phyloP scores from a whole-genome alignment of 352 stramenopile species.

The Phytophthora chlamydospora region DNA sequence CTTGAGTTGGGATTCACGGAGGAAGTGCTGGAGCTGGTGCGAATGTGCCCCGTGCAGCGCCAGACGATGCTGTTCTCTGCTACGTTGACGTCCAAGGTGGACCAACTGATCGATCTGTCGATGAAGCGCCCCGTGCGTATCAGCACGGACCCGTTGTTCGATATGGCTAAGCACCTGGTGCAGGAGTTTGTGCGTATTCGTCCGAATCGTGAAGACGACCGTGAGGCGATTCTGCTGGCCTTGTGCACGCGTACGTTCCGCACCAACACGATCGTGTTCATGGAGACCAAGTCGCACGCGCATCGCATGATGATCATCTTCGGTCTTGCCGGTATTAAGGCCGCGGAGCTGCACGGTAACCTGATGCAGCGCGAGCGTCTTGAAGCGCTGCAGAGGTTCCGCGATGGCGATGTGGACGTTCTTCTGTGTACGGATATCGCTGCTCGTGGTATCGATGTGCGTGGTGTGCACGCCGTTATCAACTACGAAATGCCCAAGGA shows the following conservation, averaged over 20 bases:
- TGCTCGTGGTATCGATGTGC: slow-evolving; percentile 98
- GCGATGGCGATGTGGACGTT: slow-evolving; percentile 94
- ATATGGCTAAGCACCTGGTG: slow-evolving; percentile 96
- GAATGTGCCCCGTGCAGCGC: slow-evolving; percentile 93
- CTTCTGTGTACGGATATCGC: slow-evolving; percentile 98
- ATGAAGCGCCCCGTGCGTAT: slow-evolving; percentile 97
- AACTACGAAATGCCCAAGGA: slow-evolving; percentile 99
- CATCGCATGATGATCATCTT: slow-evolving; percentile 98
- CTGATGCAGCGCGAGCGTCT: slow-evolving; percentile 96
- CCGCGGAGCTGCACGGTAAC: slow-evolving; percentile 98
- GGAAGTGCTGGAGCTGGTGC: slow-evolving; percentile 96
- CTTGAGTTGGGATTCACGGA: slow-evolving; percentile 99
- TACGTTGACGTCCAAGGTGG: slow-evolving; percentile 98
- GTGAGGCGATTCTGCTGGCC: slow-evolving; percentile 95
- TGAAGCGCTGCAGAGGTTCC: slow-evolving; percentile 96
- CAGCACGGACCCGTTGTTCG: slow-evolving; percentile 92
- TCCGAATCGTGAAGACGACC: slow-evolving; percentile 90
- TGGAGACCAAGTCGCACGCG: slow-evolving; percentile 97
- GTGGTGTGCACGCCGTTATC: slow-evolving; percentile 97
- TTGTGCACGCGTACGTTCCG: slow-evolving; percentile 96
- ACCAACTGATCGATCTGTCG: slow-evolving; percentile 96
- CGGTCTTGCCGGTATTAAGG: slow-evolving; percentile 95
- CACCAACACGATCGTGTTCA: slow-evolving; percentile 98
- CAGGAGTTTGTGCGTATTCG: slow-evolving; percentile 99
- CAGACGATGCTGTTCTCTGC: slow-evolving; percentile 99